A percentile compares a stretch with the other conserved stretches of the same genome.
Conservation (phyloP, 2,329 filamentous ascomycete genomes). For the Fusarium sp. region DNA sequence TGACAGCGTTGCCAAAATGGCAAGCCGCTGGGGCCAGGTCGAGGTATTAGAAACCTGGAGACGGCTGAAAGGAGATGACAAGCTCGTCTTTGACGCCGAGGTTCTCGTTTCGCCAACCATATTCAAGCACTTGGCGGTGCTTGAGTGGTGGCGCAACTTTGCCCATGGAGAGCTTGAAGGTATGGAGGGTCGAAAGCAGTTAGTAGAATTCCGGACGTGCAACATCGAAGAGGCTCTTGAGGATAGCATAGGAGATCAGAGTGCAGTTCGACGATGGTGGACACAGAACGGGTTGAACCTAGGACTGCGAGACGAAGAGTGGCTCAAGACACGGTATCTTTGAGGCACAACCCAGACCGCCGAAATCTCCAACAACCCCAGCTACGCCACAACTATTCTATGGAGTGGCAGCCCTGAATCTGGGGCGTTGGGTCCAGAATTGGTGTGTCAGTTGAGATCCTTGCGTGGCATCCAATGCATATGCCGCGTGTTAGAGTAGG, state of each 20-base stretch:
- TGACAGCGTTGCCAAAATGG: conserved; percentile 85
- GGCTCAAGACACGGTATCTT: conserved; percentile 85
- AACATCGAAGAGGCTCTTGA: conserved; percentile 96
- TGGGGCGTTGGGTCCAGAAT: conserved; percentile 15
- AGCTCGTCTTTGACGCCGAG: conserved; percentile 82
- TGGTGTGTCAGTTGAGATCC: conserved; percentile 8
- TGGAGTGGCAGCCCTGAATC: conserved; percentile 21
- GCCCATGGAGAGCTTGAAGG: conserved; percentile 66
- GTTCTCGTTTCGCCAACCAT: conserved; percentile 89
- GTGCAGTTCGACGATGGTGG: conserved; percentile 87
- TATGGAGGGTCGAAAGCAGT: conserved; percentile 68
- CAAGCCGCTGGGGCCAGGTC: conserved; percentile 86
- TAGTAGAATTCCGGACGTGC: conserved; percentile 93
- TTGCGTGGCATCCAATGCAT: conserved; percentile 10
- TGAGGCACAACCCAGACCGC: conserved; percentile 49
- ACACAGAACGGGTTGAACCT: conserved; percentile 84
- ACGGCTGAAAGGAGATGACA: conserved; percentile 71
- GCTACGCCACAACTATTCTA: conserved; percentile 4
- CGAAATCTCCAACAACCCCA: not conserved
- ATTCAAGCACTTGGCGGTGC: conserved; percentile 83
- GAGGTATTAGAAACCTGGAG: conserved; percentile 88
- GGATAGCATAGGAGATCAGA: conserved; percentile 81
- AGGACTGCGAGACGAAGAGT: conserved; percentile 85
- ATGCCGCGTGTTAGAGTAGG: conserved; percentile 24
- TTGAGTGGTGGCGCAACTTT: conserved; percentile 92